A percentile compares a stretch with the other conserved stretches of the same genome.
Conservation (phyloP, 2,329 filamentous ascomycete genomes). For the Diaporthe vaccinii region DNA sequence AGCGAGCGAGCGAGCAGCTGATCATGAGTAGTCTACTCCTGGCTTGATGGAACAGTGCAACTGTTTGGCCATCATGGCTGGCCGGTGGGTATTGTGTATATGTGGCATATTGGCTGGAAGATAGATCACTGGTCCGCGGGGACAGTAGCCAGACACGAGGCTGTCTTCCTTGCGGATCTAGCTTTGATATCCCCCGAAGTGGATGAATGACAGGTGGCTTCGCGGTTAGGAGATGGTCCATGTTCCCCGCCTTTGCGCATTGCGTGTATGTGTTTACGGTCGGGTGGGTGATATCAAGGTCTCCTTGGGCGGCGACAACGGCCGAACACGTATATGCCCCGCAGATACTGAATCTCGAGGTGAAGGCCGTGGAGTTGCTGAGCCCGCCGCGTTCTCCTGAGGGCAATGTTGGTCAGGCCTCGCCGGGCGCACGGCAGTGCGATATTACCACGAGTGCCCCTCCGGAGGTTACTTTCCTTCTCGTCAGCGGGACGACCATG, state of each 20-base stretch:
- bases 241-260: neutral
- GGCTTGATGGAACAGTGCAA: too few species aligned
- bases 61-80: neutral
- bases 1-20: neutral
- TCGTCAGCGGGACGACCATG: neutral
- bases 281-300: neutral
- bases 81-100: neutral
- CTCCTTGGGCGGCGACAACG: neutral
- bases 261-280: neutral
- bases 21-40: neutral
- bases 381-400: neutral
- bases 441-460: too few species aligned
- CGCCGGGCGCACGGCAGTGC: neutral
- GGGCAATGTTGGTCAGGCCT: neutral
- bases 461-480: too few species aligned
- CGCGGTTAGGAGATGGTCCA: neutral
- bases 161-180: neutral
- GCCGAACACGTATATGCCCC: too few species aligned
- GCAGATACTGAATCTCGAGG: neutral
- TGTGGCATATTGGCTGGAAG: neutral
- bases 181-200: neutral
- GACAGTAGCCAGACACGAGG: neutral
- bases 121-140: neutral
- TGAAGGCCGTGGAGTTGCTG: neutral
- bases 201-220: neutral